Conservation (phyloP, 1,139 yeast genomes). For the Diutina pseudorugosa region DNA sequence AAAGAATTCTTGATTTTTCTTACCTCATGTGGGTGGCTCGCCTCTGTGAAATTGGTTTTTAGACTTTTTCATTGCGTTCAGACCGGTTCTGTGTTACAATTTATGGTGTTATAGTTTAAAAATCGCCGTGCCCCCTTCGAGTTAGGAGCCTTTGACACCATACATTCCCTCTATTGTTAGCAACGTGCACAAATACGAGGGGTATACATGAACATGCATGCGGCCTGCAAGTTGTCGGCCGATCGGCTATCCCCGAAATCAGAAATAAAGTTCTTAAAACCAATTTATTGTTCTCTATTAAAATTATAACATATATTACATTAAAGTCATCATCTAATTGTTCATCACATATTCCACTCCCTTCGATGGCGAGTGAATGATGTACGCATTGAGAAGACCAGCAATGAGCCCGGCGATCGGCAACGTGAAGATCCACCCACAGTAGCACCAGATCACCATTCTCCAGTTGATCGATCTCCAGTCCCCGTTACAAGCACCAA, state of each 20-base stretch:
- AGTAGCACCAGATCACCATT: constrained; percentile 60
- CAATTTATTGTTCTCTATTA: not conserved
- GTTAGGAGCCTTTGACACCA: not conserved
- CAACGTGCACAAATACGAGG: not conserved
- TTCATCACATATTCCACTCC: constrained; percentile 21
- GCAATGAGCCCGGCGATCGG: constrained; percentile 68
- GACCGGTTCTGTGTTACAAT: too few species aligned
- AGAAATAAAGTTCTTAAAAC: too few species aligned
- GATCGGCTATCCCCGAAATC: too few species aligned
- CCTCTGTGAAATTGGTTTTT: too few species aligned
- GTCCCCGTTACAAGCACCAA: constrained; percentile 62
- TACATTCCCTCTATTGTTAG: too few species aligned
- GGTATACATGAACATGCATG: not conserved
- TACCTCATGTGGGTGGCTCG: too few species aligned
- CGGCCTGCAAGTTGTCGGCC: not conserved
- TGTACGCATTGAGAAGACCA: constrained; percentile 54
- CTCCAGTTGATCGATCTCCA: constrained; percentile 63
- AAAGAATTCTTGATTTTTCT: too few species aligned
- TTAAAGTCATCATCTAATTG: not conserved
- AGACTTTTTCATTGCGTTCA: too few species aligned
- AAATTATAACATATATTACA: not conserved
- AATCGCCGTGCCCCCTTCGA: too few species aligned
- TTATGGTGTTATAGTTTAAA: too few species aligned
- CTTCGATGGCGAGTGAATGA: constrained; percentile 51
- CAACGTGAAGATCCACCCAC: constrained; percentile 63